Evolutionary conservation across 148 eudicot genomes (phyloP).

Genomic region (Persicaria maculosa): DNA sequence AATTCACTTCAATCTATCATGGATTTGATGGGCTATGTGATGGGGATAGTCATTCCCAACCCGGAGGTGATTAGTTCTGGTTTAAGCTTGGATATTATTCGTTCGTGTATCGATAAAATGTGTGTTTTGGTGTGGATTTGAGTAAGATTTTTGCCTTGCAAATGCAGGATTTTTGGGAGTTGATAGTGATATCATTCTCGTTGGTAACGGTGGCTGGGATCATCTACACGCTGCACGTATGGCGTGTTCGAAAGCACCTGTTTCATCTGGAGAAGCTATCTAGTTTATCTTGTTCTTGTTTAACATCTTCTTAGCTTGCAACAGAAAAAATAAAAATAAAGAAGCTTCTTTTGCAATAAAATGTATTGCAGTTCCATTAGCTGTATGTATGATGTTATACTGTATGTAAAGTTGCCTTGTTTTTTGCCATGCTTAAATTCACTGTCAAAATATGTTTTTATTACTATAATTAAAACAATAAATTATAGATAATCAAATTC

Average conservation of each 20-base stretch:
- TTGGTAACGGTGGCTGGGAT: slow-evolving; percentile 54
- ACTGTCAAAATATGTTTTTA: too few species aligned
- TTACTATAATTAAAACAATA: too few species aligned
- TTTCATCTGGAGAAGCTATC: slow-evolving; percentile 64
- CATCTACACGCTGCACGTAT: slow-evolving; percentile 62
- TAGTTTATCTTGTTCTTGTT: background rate
- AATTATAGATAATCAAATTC: too few species aligned
- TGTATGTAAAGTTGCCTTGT: too few species aligned
- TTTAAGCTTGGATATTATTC: background rate
- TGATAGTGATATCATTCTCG: slow-evolving; percentile 52
- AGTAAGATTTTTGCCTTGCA: background rate
- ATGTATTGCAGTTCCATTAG: too few species aligned
- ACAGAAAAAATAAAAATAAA: too few species aligned
- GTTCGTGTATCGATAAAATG: background rate
- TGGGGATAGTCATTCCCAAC: slow-evolving; percentile 76
- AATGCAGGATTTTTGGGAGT: slow-evolving; percentile 72
- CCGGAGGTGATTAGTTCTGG: slow-evolving; percentile 45
- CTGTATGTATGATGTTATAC: too few species aligned
- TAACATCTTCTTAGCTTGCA: background rate
- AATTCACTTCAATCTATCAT: slow-evolving; percentile 80
- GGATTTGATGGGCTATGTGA: slow-evolving; percentile 70
- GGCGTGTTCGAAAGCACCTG: slow-evolving; percentile 65
- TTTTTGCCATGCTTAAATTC: too few species aligned
- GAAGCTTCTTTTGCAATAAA: too few species aligned
- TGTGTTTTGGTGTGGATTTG: background rate